Evolutionary conservation across 306 rosid genomes (phyloP).

Genomic region (Carpinus viminea): DNA sequence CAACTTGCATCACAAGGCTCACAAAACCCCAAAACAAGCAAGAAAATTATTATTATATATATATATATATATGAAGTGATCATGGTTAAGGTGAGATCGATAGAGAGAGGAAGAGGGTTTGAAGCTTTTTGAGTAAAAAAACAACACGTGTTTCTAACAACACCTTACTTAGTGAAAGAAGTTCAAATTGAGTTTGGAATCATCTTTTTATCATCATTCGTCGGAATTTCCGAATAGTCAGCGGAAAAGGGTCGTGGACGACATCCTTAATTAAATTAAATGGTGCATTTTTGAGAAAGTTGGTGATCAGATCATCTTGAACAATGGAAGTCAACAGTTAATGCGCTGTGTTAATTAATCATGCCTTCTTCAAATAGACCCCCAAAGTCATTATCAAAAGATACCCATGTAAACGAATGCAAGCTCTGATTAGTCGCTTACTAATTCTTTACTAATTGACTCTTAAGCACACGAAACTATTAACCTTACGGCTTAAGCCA

Average conservation of each 20-base stretch:
- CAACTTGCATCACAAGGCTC: too few relatives aligned
- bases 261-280: constrained; percentile 20
- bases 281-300: constrained; percentile 27
- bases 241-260: constrained; percentile 8
- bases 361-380: neutral
- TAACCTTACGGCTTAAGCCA: constrained; percentile 21
- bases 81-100: neutral
- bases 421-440: constrained; percentile 1
- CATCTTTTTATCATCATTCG: constrained; percentile 28
- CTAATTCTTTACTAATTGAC: constrained; percentile 10
- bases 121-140: neutral
- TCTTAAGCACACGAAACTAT: constrained; percentile 11
- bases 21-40: too few relatives aligned
- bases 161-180: constrained; percentile 55
- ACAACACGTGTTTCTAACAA: constrained; percentile 45
- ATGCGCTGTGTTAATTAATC: neutral
- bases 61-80: too few relatives aligned
- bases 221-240: constrained; percentile 26
- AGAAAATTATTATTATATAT: too few relatives aligned
- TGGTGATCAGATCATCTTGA: constrained; percentile 25
- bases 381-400: constrained; percentile 24
- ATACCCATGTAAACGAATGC: constrained; percentile 8
- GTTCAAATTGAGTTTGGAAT: constrained; percentile 22
- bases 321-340: constrained; percentile 24
- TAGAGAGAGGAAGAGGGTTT: constrained; percentile 7